Evolutionary conservation across 2,329 filamentous ascomycete species (phyloP).

Genomic region (Trichoderma brevicompactum): DNA sequence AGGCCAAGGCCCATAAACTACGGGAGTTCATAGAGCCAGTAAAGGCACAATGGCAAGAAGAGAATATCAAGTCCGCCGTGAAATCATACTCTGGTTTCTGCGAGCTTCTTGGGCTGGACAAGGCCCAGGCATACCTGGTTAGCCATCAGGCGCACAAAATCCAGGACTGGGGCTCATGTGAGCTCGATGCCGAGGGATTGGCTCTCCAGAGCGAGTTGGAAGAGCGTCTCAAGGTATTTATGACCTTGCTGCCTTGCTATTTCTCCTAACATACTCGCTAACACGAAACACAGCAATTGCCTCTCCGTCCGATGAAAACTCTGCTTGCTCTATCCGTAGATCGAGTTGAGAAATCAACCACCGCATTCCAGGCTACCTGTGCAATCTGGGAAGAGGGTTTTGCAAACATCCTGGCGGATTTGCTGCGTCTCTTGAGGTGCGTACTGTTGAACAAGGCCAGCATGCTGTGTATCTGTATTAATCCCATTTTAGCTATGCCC

Average conservation of each 20-base stretch:
- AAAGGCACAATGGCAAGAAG: slow-evolving; percentile 76
- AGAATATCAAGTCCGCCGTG: slow-evolving; percentile 69
- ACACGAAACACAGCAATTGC: slow-evolving; percentile 60
- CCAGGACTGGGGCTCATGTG: slow-evolving; percentile 78
- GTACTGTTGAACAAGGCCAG: slow-evolving; percentile 25
- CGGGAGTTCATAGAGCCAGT: slow-evolving; percentile 81
- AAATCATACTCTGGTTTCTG: slow-evolving; percentile 80
- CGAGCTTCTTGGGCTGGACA: slow-evolving; percentile 75
- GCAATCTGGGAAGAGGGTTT: slow-evolving; percentile 85
- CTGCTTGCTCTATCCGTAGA: slow-evolving; percentile 93
- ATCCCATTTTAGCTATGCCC: slow-evolving; percentile 68
- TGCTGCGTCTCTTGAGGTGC: slow-evolving; percentile 80
- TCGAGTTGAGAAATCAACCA: slow-evolving; percentile 74
- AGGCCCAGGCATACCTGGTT: slow-evolving; percentile 78
- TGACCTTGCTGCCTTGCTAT: not conserved
- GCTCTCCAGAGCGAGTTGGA: slow-evolving; percentile 79
- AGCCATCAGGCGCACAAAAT: slow-evolving; percentile 73
- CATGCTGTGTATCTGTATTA: not conserved
- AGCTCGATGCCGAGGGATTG: slow-evolving; percentile 78
- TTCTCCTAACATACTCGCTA: slow-evolving; percentile 10
- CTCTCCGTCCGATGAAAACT: slow-evolving; percentile 85
- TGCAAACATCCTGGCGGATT: slow-evolving; percentile 78
- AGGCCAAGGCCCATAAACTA: slow-evolving; percentile 72
- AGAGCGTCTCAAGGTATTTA: slow-evolving; percentile 67
- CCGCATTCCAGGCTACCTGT: slow-evolving; percentile 75